A percentile compares a stretch with the other conserved stretches of the same genome.
These are phyloP conservation scores for Ophiostoma tasmaniense DNA, from an alignment of 2,329 filamentous ascomycete species.

Conservation along the genomic window DNA sequence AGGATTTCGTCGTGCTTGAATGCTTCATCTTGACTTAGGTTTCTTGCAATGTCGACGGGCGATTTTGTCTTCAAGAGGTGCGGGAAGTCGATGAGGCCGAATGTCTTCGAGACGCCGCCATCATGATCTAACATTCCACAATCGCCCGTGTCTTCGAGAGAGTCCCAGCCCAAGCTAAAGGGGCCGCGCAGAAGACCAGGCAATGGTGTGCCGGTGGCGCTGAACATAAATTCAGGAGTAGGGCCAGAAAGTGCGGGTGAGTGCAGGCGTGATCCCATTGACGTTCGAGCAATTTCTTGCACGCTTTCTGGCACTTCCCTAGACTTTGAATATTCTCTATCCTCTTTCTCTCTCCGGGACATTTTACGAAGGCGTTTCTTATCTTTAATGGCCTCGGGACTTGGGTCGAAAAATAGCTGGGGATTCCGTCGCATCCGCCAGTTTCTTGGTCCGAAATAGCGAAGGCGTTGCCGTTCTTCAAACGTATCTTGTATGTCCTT, in stretches of 20 bases:
- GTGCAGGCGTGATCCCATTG: not conserved
- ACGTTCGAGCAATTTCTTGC: too few relatives aligned
- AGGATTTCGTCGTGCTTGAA: not conserved
- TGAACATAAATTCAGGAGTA: not conserved
- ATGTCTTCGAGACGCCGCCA: not conserved
- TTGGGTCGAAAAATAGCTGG: too few relatives aligned
- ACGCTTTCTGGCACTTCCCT: too few relatives aligned
- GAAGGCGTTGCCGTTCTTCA: too few relatives aligned
- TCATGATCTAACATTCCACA: not conserved
- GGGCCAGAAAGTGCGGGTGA: not conserved
- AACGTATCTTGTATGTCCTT: too few relatives aligned
- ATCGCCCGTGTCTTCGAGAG: too few relatives aligned
- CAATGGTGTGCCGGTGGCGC: not conserved
- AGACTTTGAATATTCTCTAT: too few relatives aligned
- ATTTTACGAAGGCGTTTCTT: too few relatives aligned
- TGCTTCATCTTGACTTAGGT: not conserved
- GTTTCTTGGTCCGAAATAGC: too few relatives aligned
- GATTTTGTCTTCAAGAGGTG: not conserved
- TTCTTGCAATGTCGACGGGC: not conserved
- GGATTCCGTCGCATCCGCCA: too few relatives aligned
- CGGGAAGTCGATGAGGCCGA: not conserved
- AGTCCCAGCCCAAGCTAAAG: not conserved
- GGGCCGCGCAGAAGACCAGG: not conserved
- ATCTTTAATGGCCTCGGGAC: too few relatives aligned
- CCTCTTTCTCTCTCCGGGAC: too few relatives aligned